Conservation (phyloP, 2,329 filamentous ascomycete genomes). For the Byssochlamys sp. region DNA sequence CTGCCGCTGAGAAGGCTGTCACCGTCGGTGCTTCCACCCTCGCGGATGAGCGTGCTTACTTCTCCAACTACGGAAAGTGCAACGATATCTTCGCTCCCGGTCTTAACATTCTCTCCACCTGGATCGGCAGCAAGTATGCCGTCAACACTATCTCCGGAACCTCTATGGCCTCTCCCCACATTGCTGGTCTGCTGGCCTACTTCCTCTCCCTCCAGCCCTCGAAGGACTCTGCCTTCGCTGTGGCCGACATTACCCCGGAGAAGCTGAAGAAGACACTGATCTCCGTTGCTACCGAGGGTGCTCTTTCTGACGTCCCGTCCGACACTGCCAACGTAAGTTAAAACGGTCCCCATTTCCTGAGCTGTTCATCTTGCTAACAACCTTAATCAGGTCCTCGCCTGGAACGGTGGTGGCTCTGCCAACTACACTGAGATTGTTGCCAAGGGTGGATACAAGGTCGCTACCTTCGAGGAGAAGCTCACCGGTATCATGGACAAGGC, state of each 20-base stretch:
- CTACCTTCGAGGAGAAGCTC: slow-evolving; percentile 31
- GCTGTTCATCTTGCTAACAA: slow-evolving; percentile 14
- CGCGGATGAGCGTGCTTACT: slow-evolving; percentile 93
- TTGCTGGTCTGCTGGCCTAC: slow-evolving; percentile 93
- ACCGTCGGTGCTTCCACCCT: slow-evolving; percentile 93
- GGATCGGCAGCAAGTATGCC: slow-evolving; percentile 92
- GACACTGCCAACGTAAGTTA: slow-evolving; percentile 69
- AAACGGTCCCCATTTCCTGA: neutral
- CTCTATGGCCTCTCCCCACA: slow-evolving; percentile 97
- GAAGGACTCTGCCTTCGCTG: slow-evolving; percentile 79
- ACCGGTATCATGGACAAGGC: slow-evolving; percentile 39
- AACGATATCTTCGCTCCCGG: slow-evolving; percentile 98
- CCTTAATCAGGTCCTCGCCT: slow-evolving; percentile 62
- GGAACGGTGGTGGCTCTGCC: slow-evolving; percentile 91
- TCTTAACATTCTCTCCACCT: slow-evolving; percentile 93
- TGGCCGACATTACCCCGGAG: slow-evolving; percentile 80
- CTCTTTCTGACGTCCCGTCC: slow-evolving; percentile 69
- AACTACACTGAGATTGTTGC: slow-evolving; percentile 81
- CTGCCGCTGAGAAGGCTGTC: slow-evolving; percentile 79
- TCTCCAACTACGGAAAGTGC: slow-evolving; percentile 99
- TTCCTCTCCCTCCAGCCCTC: slow-evolving; percentile 91
- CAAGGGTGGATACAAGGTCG: slow-evolving; percentile 58
- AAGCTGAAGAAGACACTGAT: slow-evolving; percentile 88
- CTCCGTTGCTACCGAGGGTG: slow-evolving; percentile 66
- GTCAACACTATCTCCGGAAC: slow-evolving; percentile 99